These are phyloP conservation scores for Fraxinus pennsylvanica DNA, from an alignment of 257 asterid species.

Conservation along the genomic window DNA sequence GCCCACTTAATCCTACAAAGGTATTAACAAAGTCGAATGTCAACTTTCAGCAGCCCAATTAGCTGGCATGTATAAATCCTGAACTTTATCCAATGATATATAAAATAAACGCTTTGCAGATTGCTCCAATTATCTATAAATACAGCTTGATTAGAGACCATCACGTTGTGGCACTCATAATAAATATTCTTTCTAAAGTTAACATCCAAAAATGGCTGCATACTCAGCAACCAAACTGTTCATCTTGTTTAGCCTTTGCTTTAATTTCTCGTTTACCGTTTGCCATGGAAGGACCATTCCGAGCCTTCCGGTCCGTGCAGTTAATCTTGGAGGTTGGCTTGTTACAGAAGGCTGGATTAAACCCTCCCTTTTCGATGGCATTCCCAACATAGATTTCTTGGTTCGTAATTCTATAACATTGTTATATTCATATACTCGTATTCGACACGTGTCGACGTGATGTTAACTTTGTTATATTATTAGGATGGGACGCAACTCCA, in stretches of 20 bases:
- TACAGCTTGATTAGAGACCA: constrained; percentile 4
- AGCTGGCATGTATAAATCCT: not conserved
- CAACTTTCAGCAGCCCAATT: constrained; percentile 3
- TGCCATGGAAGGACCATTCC: constrained; percentile 31
- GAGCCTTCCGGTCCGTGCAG: constrained; percentile 49
- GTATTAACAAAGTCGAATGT: not conserved
- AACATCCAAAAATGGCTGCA: not conserved
- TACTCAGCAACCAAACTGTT: constrained; percentile 18
- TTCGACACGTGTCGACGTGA: not conserved
- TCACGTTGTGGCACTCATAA: not conserved
- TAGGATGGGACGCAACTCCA: constrained; percentile 75
- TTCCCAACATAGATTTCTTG: constrained; percentile 58
- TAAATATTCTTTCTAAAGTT: not conserved
- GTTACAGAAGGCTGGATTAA: constrained; percentile 69
- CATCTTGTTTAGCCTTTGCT: constrained; percentile 23
- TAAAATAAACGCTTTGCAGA: not conserved
- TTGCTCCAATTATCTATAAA: not conserved
- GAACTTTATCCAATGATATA: not conserved
- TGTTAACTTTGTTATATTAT: not conserved
- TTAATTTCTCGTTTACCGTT: constrained; percentile 18
- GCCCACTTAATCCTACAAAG: not conserved
- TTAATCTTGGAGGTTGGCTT: constrained; percentile 77
- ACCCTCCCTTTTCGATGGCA: constrained; percentile 62
- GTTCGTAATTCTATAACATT: constrained; percentile 26
- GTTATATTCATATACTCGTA: too few relatives aligned